Evolutionary conservation across 31 red algal genomes (phyloP).

Genomic region (Odonthalia washingtoniensis): DNA sequence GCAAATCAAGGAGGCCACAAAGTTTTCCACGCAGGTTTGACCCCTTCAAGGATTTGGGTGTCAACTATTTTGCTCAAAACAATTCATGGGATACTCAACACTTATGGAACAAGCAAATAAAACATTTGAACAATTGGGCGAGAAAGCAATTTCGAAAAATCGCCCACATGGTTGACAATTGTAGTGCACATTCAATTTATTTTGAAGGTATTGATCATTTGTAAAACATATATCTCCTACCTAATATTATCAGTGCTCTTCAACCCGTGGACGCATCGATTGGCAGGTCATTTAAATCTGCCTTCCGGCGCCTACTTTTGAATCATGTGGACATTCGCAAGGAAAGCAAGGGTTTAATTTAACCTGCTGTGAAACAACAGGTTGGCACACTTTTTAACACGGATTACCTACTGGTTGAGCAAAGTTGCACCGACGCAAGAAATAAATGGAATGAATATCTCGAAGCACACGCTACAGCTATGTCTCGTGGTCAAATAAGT

Average conservation of each 20-base stretch:
- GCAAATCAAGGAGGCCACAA: slow-evolving; percentile 11
- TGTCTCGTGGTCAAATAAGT: no score
- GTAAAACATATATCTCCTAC: neutral
- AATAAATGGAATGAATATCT: no score
- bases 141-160: neutral
- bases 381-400: no score
- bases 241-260: slow-evolving; percentile 14
- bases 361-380: no score
- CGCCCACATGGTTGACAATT: neutral
- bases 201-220: neutral
- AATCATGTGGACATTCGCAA: no score
- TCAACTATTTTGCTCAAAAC: slow-evolving; percentile 4
- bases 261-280: slow-evolving; percentile 23
- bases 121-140: neutral
- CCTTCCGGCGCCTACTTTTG: slow-evolving; percentile 37
- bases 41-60: neutral
- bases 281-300: slow-evolving; percentile 12
- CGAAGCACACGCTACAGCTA: no score
- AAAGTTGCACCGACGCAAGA: no score
- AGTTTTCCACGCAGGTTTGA: slow-evolving; percentile 29
- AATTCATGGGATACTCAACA: slow-evolving; percentile 23
- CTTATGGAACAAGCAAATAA: neutral
- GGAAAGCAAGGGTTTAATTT: no score
- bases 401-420: no score
- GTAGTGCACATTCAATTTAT: slow-evolving; percentile 14